Evolutionary conservation across 2,329 filamentous ascomycete species (phyloP), one percentile per base, ranked within the genome.

Genomic region (Arthrobotrys musiformis): DNA sequence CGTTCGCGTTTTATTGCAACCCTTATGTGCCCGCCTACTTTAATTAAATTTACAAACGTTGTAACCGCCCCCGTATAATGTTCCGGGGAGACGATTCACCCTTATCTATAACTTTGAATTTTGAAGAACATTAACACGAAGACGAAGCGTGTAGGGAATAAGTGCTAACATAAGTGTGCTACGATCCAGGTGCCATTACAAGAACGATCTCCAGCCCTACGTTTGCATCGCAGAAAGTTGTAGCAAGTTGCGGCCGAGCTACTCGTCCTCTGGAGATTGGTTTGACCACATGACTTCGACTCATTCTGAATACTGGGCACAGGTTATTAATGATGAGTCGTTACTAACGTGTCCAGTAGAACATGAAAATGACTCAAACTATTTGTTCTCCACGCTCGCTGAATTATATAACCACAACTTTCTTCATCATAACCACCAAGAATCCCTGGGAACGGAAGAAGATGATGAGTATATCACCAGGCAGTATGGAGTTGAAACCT

Each of bases 261-360:
- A 60, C 54, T 40, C 54, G 28, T 60, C 54, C 3, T 60, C 54
- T 24, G 40, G 54, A 60, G 54, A 60, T 4, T 60, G 54, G 54
- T 42, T 60, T 11, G 22, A 22, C 3, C 54, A 60, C 54, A 60
- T 60, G 54, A 37, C n/a, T 9, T 60, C 54, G 1, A 60, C 17
- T 9, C 54, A 60, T 24, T 60, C 54, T 3, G 30, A 60, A 40
- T 24, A 40, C 28, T 60, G 54, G 54, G 40, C 35, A 4, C 54
- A 60, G 11, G 40, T 40, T 11, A 37, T 60, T 7, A 28, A 60
- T 1, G 22, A 19, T 22, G 11, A 60, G 17, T 60, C 1, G 54
- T 13, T 24, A 40, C 40, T 28, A 30, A 15, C 1, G 30, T 60
- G 54, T 15, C 54, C 54, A 24, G 17, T 40, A 4, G n/a, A 40